Evolutionary conservation across 768 basidiomycete species (phyloP).

Genomic region (Botryobasidium botryosum): DNA sequence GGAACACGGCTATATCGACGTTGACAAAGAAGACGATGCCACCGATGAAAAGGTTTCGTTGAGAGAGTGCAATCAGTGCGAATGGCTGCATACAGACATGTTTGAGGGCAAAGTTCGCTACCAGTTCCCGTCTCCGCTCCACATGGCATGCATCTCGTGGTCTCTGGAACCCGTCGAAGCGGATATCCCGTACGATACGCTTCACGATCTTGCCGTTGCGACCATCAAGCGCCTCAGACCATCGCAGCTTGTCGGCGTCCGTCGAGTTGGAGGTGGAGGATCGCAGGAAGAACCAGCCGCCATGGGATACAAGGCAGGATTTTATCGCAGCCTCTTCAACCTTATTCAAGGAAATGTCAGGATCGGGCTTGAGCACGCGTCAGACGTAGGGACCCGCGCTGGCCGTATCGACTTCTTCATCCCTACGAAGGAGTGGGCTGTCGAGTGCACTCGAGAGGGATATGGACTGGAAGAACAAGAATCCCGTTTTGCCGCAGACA

Average conservation of each 20-base stretch:
- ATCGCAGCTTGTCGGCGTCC: neutral
- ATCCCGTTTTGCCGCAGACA: conserved; percentile 3
- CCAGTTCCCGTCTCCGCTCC: neutral
- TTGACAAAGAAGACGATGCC: too few relatives aligned
- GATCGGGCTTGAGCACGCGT: neutral
- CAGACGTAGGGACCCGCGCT: neutral
- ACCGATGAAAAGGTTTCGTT: too few relatives aligned
- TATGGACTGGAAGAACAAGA: conserved; percentile 4
- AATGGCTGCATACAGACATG: neutral
- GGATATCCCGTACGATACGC: neutral
- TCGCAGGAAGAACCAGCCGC: neutral
- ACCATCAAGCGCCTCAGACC: neutral
- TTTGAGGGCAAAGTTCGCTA: neutral
- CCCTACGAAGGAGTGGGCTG: conserved; percentile 4
- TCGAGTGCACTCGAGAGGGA: conserved; percentile 4
- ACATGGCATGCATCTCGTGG: neutral
- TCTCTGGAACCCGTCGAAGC: neutral
- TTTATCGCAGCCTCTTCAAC: neutral
- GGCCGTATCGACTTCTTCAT: conserved; percentile 9
- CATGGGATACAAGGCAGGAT: neutral
- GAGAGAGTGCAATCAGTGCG: too few relatives aligned
- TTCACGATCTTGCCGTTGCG: neutral
- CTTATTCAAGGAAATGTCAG: neutral
- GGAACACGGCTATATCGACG: too few relatives aligned
- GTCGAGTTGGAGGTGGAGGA: neutral